Evolutionary conservation across 371 early-diverging fungal genomes (phyloP).

Genomic region (Syncephalastrum contaminatum): DNA sequence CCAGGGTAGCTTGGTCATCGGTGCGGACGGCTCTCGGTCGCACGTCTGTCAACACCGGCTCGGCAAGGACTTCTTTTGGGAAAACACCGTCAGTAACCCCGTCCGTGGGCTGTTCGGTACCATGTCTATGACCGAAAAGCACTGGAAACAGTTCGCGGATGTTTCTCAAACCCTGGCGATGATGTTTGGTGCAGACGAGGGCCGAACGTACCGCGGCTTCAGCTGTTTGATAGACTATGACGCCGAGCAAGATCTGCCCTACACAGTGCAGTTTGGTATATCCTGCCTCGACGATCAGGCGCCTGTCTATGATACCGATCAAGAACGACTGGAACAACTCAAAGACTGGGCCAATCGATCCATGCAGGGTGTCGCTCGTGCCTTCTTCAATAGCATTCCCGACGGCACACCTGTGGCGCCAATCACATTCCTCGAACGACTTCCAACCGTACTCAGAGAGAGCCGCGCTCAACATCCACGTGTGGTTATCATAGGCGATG

Average conservation of each 20-base stretch:
- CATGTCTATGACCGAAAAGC: constrained; percentile 2
- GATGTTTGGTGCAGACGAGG: too few relatives aligned
- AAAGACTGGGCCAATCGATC: constrained; percentile 5
- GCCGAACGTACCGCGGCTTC: not conserved
- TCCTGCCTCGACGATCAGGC: not conserved
- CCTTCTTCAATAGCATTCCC: not conserved
- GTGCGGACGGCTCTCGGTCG: constrained; percentile 29
- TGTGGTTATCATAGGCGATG: constrained; percentile 23
- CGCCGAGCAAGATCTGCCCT: constrained; percentile 1
- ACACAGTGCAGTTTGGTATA: constrained; percentile 6
- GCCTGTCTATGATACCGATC: constrained; percentile 5
- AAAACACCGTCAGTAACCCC: constrained; percentile 11
- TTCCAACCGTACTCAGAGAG: too few relatives aligned
- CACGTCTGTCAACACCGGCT: constrained; percentile 16
- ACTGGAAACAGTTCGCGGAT: not conserved
- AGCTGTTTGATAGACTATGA: not conserved
- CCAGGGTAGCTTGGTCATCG: constrained; percentile 20
- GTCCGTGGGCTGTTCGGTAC: constrained; percentile 1
- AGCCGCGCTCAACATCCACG: not conserved
- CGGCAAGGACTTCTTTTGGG: constrained; percentile 12
- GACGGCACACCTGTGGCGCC: not conserved
- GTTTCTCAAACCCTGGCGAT: too few relatives aligned
- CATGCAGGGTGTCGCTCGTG: not conserved
- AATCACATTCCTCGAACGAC: constrained; percentile 16
- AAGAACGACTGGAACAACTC: constrained; percentile 9